Base-by-base conservation (phyloP, 140 eudicot genomes). In the Stevia rebaudiana region DNA sequence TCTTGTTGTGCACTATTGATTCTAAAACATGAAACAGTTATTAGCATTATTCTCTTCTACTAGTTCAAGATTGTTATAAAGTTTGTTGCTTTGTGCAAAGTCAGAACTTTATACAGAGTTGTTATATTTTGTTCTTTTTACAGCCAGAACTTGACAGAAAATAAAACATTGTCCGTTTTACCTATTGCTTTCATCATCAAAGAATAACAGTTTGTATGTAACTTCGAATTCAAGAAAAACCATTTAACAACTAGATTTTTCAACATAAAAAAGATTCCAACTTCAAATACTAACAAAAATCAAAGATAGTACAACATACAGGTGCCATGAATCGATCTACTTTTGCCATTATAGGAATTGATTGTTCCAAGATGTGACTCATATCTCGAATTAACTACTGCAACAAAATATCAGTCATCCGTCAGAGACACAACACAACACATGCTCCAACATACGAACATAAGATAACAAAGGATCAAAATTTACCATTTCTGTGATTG, bases 401-500 rank as follows among this genome's bases (percentile, higher is more conserved):
- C 67, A 65, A 65, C 67, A 65, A 65, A 65, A 73, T 1, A 73
- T 4, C 72, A 48, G 3, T 9, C 43, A 63, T 33, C 15, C 41
- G 7, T 65, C 68, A 73, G 54, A 41, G 6, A 55, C 11, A 21
- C 9, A 63, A 50, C 22, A 49, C 13, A 61, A 56, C 12, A 48
- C n/a, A 59, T 37, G 13, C 69, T 35, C 69, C 57, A 19, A 57
- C 33, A 12, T 11, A 48, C 6, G 2, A 46, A 22, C 23, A 52
- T 40, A 8, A 8, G 11, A 36, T 10, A 36, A 36, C 41, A 63
- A 19, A 65, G 71, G 3, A 6, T 50, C 18, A 5, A 9, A 67
- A 42, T 40, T 33, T 78, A 88, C 96, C 94, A 70, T 76, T 36
- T 44, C 31, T 80, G 4, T 50, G 11, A 76, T n/a, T 61, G 44